phyloP scores from a whole-genome alignment of 108 stramenopile species.

The Pseudonitzschia multistriata region DNA sequence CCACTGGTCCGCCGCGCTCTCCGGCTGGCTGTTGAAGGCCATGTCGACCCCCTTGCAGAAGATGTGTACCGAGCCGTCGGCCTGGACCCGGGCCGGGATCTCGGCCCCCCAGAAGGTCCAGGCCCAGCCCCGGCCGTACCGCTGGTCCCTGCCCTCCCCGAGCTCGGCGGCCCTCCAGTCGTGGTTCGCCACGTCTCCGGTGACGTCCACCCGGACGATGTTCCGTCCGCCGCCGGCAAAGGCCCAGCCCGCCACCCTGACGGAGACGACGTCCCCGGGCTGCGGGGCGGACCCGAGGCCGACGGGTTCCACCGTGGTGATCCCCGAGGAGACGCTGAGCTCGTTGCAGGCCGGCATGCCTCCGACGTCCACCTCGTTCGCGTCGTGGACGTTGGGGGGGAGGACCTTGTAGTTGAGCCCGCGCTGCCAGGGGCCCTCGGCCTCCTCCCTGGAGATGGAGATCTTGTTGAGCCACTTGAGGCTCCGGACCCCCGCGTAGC shows the following conservation, averaged over 20 bases:
- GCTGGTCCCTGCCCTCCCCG: slow-evolving; percentile 66
- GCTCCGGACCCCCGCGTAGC: slow-evolving; percentile 82
- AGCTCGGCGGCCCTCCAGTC: slow-evolving; percentile 66
- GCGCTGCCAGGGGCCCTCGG: slow-evolving; percentile 79
- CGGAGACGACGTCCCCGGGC: slow-evolving; percentile 62
- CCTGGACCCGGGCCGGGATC: slow-evolving; percentile 60
- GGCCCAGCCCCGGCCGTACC: slow-evolving; percentile 75
- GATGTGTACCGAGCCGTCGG: slow-evolving; percentile 59
- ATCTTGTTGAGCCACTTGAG: slow-evolving; percentile 83
- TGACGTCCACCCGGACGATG: slow-evolving; percentile 83
- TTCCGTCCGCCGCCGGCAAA: slow-evolving; percentile 86
- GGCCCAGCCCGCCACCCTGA: slow-evolving; percentile 76
- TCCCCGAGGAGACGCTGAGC: slow-evolving; percentile 73
- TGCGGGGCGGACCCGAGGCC: slow-evolving; percentile 19
- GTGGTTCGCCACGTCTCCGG: slow-evolving; percentile 61
- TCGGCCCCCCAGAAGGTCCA: slow-evolving; percentile 85
- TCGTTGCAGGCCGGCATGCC: slow-evolving; percentile 77
- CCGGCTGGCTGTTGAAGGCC: slow-evolving; percentile 80
- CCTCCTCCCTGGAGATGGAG: slow-evolving; percentile 57
- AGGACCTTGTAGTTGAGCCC: slow-evolving; percentile 87
- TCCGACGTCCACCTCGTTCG: slow-evolving; percentile 54
- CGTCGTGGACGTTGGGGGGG: slow-evolving; percentile 76
- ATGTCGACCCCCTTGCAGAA: slow-evolving; percentile 79
- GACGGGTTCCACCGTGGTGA: slow-evolving; percentile 49
- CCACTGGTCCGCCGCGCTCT: slow-evolving; percentile 68